Conservation (phyloP, 805 yeast species). For the Wickerhamomyces silvicola region DNA sequence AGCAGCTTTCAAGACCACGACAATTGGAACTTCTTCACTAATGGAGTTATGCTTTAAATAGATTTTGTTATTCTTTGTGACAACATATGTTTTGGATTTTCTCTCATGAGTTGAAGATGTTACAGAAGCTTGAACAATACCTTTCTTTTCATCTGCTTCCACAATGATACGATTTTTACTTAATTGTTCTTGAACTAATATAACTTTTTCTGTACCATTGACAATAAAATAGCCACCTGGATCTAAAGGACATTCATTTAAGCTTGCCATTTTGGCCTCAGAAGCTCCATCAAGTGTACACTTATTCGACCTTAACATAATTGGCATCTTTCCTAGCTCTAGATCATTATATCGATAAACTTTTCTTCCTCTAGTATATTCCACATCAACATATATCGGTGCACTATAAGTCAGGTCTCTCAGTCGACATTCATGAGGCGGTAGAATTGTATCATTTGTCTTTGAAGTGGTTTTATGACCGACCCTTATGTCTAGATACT, state of each 20-base stretch:
- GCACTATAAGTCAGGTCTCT: slow-evolving; percentile 94
- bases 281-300: slow-evolving; percentile 78
- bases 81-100: slow-evolving; percentile 93
- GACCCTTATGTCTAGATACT: slow-evolving; percentile 87
- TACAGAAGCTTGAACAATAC: slow-evolving; percentile 93
- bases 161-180: slow-evolving; percentile 96
- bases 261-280: slow-evolving; percentile 78
- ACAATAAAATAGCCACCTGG: slow-evolving; percentile 99
- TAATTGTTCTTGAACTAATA: slow-evolving; percentile 92
- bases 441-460: slow-evolving; percentile 53
- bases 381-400: slow-evolving; percentile 94
- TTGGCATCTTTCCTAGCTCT: slow-evolving; percentile 98
- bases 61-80: slow-evolving; percentile 83
- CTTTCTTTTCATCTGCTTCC: slow-evolving; percentile 93
- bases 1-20: slow-evolving; percentile 86
- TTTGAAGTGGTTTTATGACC: slow-evolving; percentile 65
- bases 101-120: slow-evolving; percentile 98
- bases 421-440: slow-evolving; percentile 94
- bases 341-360: slow-evolving; percentile 84
- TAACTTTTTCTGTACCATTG: slow-evolving; percentile 96
- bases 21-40: slow-evolving; percentile 93
- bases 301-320: slow-evolving; percentile 90
- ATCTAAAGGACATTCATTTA: slow-evolving; percentile 93
- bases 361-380: slow-evolving; percentile 91
- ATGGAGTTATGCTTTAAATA: slow-evolving; percentile 94